Evolutionary conservation across 2,329 filamentous ascomycete genomes (phyloP).

Genomic region (Verticillium albo-atrum): DNA sequence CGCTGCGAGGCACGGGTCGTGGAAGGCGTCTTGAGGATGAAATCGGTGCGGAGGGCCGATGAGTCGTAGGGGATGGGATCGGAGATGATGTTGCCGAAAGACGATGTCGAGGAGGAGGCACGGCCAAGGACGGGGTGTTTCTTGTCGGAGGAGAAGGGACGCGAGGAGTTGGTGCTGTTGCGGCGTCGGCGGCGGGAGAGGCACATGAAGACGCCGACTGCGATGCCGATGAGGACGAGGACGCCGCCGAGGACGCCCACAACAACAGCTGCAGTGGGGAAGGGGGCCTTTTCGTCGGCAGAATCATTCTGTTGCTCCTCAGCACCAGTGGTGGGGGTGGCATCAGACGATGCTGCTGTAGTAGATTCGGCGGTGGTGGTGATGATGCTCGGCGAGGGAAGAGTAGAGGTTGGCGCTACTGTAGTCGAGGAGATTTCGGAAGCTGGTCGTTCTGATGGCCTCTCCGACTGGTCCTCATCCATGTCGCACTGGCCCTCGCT

Average conservation of each 20-base stretch:
- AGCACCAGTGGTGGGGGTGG: conserved; percentile 13
- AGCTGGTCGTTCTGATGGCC: conserved; percentile 16
- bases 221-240: conserved; percentile 33
- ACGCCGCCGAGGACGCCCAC: conserved; percentile 44
- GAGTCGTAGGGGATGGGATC: conserved; percentile 46
- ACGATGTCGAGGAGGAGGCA: conserved; percentile 27
- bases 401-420: conserved; percentile 11
- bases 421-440: conserved; percentile 15
- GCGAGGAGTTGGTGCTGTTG: conserved; percentile 15
- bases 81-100: conserved; percentile 49
- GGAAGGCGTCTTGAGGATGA: conserved; percentile 37
- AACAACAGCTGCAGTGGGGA: conserved; percentile 35
- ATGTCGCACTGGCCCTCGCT: conserved; percentile 42
- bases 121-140: conserved; percentile 1
- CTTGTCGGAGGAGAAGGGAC: conserved; percentile 9
- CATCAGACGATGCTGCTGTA: conserved; percentile 5
- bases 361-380: conserved; percentile 3
- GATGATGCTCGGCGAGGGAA: conserved; percentile 14
- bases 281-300: conserved; percentile 6
- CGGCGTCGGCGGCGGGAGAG: conserved; percentile 27
- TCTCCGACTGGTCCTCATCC: conserved; percentile 44
- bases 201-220: conserved; percentile 35
- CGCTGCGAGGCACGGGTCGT: conserved; percentile 7
- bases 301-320: conserved; percentile 7
- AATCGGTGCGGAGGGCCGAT: conserved; percentile 44